Evolutionary conservation across 2,329 filamentous ascomycete genomes (phyloP).

Genomic region (Ophiostoma piceae): DNA sequence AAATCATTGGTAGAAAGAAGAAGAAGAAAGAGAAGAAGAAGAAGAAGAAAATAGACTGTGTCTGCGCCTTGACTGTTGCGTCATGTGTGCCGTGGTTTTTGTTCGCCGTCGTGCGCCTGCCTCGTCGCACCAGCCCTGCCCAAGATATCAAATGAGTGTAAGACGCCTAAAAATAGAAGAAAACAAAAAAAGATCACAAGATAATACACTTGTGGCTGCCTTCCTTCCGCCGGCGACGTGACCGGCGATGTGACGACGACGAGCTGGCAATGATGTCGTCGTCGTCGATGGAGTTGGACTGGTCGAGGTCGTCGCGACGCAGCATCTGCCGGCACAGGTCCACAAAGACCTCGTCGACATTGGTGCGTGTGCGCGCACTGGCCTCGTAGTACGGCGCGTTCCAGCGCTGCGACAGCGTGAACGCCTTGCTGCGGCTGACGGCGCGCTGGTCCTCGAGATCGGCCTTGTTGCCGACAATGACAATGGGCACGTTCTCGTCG

Average conservation of each 20-base stretch:
- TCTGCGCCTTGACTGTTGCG: neutral
- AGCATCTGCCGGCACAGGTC: constrained; percentile 82
- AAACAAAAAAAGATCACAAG: constrained; percentile 32
- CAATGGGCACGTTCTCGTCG: constrained; percentile 76
- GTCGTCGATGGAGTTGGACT: constrained; percentile 35
- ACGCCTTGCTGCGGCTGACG: constrained; percentile 72
- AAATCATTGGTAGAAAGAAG: neutral
- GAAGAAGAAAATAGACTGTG: neutral
- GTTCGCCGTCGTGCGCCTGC: neutral
- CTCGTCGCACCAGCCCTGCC: neutral
- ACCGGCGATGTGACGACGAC: constrained; percentile 34
- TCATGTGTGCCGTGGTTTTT: neutral
- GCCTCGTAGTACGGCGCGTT: constrained; percentile 88
- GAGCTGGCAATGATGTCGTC: constrained; percentile 41
- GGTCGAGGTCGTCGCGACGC: constrained; percentile 56
- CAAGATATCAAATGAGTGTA: neutral
- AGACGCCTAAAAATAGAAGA: neutral
- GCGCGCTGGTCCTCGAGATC: constrained; percentile 81
- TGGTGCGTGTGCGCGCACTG: constrained; percentile 73
- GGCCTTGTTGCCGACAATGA: constrained; percentile 88
- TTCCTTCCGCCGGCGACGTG: constrained; percentile 33
- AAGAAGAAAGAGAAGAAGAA: neutral
- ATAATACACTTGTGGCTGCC: constrained; percentile 41
- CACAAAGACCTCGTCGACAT: constrained; percentile 85
- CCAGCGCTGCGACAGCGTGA: constrained; percentile 81